phyloP scores from a whole-genome alignment of 176 grass and related monocot species.

The Poa pratensis region DNA sequence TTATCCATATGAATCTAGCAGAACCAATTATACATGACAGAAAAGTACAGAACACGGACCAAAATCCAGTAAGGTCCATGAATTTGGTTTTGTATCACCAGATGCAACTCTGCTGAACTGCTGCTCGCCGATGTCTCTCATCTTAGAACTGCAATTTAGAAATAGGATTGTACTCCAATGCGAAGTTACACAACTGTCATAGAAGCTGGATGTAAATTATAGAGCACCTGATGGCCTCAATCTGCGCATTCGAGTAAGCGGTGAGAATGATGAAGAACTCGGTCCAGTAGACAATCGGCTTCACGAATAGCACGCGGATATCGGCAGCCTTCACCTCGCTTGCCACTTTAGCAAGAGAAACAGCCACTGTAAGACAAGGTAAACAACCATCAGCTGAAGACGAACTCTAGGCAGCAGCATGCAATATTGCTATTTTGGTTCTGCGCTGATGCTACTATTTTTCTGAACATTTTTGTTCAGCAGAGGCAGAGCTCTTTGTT shows the following conservation, averaged over 20 bases:
- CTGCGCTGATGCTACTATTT: neutral
- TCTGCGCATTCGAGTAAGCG: conserved; percentile 94
- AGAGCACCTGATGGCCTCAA: conserved; percentile 84
- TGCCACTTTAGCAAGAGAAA: conserved; percentile 82
- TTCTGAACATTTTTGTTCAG: neutral
- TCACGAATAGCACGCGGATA: conserved; percentile 81
- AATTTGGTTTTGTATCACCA: conserved; percentile 91
- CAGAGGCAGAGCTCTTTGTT: too few species aligned
- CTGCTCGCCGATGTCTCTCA: conserved; percentile 88
- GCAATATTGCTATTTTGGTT: neutral
- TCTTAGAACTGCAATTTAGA: conserved; percentile 60
- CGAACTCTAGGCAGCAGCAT: neutral
- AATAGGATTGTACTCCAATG: neutral
- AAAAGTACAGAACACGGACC: conserved; percentile 47
- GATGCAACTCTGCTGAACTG: conserved; percentile 81
- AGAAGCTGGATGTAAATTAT: neutral
- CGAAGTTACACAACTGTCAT: neutral
- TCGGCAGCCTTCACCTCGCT: conserved; percentile 90
- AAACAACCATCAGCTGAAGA: neutral
- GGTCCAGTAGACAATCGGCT: conserved; percentile 95
- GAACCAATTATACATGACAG: neutral
- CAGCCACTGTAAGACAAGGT: conserved; percentile 59
- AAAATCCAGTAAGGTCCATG: conserved; percentile 94
- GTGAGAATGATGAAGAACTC: conserved; percentile 95
- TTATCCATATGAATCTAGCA: conserved; percentile 26